These are phyloP conservation scores for Cordia subcordata DNA, from an alignment of 257 asterid species.

Conservation along the genomic window DNA sequence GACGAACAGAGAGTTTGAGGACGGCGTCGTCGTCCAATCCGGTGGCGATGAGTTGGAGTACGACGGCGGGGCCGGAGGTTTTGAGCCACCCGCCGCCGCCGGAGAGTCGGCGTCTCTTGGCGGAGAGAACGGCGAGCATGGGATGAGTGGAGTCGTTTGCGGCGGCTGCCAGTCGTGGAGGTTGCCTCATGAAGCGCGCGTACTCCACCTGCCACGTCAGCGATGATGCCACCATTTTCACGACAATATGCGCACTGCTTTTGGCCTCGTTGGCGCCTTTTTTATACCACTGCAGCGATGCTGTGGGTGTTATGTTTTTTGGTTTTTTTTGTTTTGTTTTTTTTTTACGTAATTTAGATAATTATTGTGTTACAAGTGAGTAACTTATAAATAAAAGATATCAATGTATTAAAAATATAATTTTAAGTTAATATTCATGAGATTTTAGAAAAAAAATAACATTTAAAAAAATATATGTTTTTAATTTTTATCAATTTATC, in stretches of 20 bases:
- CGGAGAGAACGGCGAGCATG: not conserved
- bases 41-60: not conserved
- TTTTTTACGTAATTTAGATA: too few relatives aligned
- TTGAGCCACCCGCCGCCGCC: not conserved
- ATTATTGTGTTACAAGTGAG: too few relatives aligned
- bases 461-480: too few relatives aligned
- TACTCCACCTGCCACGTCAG: constrained; percentile 6
- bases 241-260: not conserved
- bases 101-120: not conserved
- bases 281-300: too few relatives aligned
- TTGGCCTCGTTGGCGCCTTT: too few relatives aligned
- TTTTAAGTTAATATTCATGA: too few relatives aligned
- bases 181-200: not conserved
- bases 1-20: not conserved
- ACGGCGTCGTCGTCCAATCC: not conserved
- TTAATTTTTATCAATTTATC: too few relatives aligned
- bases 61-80: not conserved
- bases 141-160: not conserved
- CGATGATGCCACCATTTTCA: not conserved
- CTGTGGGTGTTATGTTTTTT: too few relatives aligned
- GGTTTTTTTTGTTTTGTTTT: too few relatives aligned
- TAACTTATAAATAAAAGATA: too few relatives aligned
- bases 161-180: not conserved
- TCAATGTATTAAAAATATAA: too few relatives aligned
- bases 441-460: too few relatives aligned